Percentiles rank a stretch among this genome's conserved stretches.
phyloP scores from a whole-genome alignment of 2,329 filamentous ascomycete genomes.

The Diaporthe nobilis region DNA sequence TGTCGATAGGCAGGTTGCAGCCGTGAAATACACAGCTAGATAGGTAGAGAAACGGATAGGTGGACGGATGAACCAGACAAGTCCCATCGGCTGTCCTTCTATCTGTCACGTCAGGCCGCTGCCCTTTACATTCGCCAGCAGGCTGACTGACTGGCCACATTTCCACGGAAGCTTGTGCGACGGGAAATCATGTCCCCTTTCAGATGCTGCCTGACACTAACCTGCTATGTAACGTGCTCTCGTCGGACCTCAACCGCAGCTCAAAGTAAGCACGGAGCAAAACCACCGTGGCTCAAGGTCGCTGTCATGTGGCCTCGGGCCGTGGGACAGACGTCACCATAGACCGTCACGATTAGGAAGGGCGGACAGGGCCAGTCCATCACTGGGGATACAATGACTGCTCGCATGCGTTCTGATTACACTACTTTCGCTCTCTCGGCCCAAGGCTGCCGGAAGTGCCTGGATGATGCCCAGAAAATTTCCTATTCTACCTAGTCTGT shows the following conservation, averaged over 20 bases:
- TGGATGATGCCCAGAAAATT: neutral
- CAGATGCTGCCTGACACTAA: neutral
- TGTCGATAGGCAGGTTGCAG: constrained; percentile 20
- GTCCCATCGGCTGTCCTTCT: neutral
- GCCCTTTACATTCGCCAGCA: neutral
- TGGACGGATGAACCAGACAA: constrained; percentile 2
- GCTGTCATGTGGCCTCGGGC: constrained; percentile 21
- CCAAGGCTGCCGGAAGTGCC: neutral
- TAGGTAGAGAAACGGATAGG: neutral
- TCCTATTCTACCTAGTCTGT: constrained; percentile 34
- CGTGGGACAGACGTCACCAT: constrained; percentile 30
- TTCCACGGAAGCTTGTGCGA: constrained; percentile 13
- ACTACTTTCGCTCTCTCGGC: constrained; percentile 4
- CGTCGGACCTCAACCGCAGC: constrained; percentile 14
- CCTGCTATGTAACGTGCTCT: constrained; percentile 27
- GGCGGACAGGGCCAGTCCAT: neutral
- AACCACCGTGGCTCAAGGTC: neutral
- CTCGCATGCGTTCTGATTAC: constrained; percentile 11
- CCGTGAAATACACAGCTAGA: neutral
- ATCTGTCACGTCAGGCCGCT: neutral
- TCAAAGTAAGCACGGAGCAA: constrained; percentile 23
- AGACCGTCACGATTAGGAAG: neutral
- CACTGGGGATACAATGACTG: constrained; percentile 12
- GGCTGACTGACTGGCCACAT: neutral
- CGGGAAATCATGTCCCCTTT: constrained; percentile 12